These are phyloP conservation scores for Nicotiana undulata DNA, from an alignment of 257 asterid genomes.

Conservation along the genomic window DNA sequence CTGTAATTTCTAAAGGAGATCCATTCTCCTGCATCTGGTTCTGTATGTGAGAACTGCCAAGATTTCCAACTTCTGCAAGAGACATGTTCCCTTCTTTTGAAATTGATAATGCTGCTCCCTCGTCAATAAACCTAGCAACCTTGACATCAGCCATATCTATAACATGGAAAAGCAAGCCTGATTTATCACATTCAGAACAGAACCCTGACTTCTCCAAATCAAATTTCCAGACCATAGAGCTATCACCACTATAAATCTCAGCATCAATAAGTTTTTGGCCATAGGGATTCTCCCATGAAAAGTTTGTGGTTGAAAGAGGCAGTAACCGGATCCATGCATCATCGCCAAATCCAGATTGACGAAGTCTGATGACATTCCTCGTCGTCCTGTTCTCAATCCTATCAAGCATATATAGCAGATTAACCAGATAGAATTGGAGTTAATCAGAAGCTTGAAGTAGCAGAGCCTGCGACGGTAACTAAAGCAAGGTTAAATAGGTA, in stretches of 20 bases:
- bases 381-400: constrained; percentile 89
- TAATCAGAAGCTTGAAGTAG: constrained; percentile 1
- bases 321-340: constrained; percentile 64
- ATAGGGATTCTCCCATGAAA: constrained; percentile 88
- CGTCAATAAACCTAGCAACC: constrained; percentile 66
- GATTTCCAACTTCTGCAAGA: constrained; percentile 32
- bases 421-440: constrained; percentile 14
- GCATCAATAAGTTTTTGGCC: constrained; percentile 67
- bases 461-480: background rate
- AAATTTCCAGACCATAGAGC: constrained; percentile 38
- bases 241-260: constrained; percentile 33
- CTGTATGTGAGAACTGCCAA: constrained; percentile 47
- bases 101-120: constrained; percentile 22
- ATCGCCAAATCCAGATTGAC: constrained; percentile 85
- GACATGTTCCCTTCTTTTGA: constrained; percentile 38
- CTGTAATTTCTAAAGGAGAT: constrained; percentile 73
- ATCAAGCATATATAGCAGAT: constrained; percentile 18
- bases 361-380: constrained; percentile 40
- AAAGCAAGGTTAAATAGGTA: constrained; percentile 12
- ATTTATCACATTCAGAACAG: constrained; percentile 37
- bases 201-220: constrained; percentile 57
- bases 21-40: constrained; percentile 54
- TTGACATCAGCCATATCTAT: constrained; percentile 52
- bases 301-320: constrained; percentile 68
- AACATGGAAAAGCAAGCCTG: constrained; percentile 61